A percentile compares a stretch with the other conserved stretches of the same genome.
Evolutionary conservation across 129 eudicot genomes (phyloP).

Genomic region (Flaveria sonorensis): DNA sequence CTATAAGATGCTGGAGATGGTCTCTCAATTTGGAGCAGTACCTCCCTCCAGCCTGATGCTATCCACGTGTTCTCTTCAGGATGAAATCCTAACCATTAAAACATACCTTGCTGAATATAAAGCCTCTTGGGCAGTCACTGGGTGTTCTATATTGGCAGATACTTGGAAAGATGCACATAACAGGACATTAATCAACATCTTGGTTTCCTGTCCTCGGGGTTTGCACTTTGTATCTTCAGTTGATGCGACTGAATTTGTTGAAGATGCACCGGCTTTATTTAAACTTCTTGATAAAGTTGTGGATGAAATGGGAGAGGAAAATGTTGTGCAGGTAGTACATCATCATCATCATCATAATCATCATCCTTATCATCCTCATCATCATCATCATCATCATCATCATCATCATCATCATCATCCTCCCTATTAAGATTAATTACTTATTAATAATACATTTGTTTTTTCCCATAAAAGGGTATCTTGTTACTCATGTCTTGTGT

Average conservation of each 20-base stretch:
- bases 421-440: too few species aligned
- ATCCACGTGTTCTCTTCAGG: constrained; percentile 72
- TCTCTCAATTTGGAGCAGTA: constrained; percentile 68
- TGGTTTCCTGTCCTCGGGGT: constrained; percentile 97
- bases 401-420: too few species aligned
- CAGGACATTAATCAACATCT: constrained; percentile 67
- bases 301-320: constrained; percentile 95
- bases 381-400: not conserved
- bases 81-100: constrained; percentile 62
- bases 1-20: constrained; percentile 91
- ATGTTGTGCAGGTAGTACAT: constrained; percentile 78
- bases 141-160: constrained; percentile 94
- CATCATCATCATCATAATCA: not conserved
- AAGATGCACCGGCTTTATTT: constrained; percentile 61
- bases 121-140: constrained; percentile 89
- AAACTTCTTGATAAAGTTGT: constrained; percentile 76
- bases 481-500: not conserved
- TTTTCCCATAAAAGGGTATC: not conserved
- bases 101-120: constrained; percentile 70
- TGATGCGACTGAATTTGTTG: constrained; percentile 71
- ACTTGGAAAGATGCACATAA: constrained; percentile 74
- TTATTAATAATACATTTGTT: too few species aligned
- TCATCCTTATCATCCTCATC: not conserved
- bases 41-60: constrained; percentile 62
- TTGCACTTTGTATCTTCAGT: constrained; percentile 75